phyloP scores from a whole-genome alignment of 768 basidiomycete genomes.

The Pulveroboletus sp. region DNA sequence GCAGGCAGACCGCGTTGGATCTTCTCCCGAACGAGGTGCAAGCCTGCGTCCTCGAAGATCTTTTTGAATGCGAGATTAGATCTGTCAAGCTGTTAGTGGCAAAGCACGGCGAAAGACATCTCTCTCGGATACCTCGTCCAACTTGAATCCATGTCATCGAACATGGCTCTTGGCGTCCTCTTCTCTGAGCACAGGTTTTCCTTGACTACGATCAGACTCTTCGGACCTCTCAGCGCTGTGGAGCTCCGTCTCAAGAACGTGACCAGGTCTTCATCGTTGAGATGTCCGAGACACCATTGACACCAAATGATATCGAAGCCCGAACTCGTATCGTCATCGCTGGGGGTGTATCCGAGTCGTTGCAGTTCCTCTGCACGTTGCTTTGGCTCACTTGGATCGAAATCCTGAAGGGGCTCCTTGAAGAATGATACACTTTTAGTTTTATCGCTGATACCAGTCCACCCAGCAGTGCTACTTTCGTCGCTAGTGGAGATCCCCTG shows the following conservation, averaged over 20 bases:
- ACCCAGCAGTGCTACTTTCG: conserved; percentile 32
- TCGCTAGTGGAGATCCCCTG: conserved; percentile 33
- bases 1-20: conserved; percentile 80
- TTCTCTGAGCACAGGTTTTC: conserved; percentile 79
- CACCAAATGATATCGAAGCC: conserved; percentile 93
- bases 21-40: conserved; percentile 67
- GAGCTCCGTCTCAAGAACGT: conserved; percentile 65
- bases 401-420: conserved; percentile 72
- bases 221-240: conserved; percentile 48
- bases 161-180: conserved; percentile 51
- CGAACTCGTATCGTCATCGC: conserved; percentile 47
- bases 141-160: conserved; percentile 87
- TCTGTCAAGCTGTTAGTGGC: conserved; percentile 37
- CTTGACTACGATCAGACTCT: conserved; percentile 79
- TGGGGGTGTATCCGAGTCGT: conserved; percentile 61
- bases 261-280: conserved; percentile 72
- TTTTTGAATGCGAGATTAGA: conserved; percentile 80
- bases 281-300: conserved; percentile 94
- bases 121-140: conserved; percentile 64
- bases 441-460: conserved; percentile 64
- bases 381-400: conserved; percentile 59
- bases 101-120: neutral
- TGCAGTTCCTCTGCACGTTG: conserved; percentile 45
- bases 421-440: conserved; percentile 76
- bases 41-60: conserved; percentile 68